Evolutionary conservation across 208 protist species (phyloP), one percentile per base, ranked within the genome.

Genomic region (Crithidia acanthocephali): DNA sequence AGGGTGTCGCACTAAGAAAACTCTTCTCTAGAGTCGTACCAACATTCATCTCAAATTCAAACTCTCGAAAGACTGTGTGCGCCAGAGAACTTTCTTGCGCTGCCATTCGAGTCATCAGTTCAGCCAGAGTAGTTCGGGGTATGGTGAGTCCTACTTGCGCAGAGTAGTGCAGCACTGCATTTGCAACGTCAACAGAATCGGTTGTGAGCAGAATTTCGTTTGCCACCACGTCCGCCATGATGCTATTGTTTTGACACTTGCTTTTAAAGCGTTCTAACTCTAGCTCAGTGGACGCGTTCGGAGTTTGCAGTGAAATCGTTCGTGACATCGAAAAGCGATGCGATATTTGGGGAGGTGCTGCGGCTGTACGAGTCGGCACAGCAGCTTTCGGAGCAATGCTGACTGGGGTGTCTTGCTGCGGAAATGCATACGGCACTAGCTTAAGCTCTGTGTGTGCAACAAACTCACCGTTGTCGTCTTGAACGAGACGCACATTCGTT

Each of bases 361-460:
- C 27, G 8, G 18, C 18, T 44, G 45, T 33, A 15, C 15, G 8
- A 47, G 28, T 7, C 13, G 18, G 6, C 2, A 9, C 10, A 51
- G 42, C 2, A 18, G 10, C 5, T 42, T n/a, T 37, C 18, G 3
- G 16, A 25, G n/a, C 30, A 1, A 22, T 20, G 48, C 16, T 27
- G 3, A n/a, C 8, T 2, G 28, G 9, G 2, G 33, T 3, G 5
- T 32, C 28, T 20, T 28, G n/a, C 10, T 20, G 32, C 4, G 59
- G 27, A 35, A 40, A 25, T 6, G 51, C 28, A 32, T 89, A 84
- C 0, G 81, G 81, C 1, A 83, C 84, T 22, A 90, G 45, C 22
- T 57, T 80, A 25, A 90, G 72, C 35, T 80, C 55, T 6, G 55
- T 75, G 22, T 79, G 78, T 7, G 79, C 73, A 16, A 70, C 52